Conservation (phyloP, 352 stramenopile species). For the Phytophthora ramorum region DNA sequence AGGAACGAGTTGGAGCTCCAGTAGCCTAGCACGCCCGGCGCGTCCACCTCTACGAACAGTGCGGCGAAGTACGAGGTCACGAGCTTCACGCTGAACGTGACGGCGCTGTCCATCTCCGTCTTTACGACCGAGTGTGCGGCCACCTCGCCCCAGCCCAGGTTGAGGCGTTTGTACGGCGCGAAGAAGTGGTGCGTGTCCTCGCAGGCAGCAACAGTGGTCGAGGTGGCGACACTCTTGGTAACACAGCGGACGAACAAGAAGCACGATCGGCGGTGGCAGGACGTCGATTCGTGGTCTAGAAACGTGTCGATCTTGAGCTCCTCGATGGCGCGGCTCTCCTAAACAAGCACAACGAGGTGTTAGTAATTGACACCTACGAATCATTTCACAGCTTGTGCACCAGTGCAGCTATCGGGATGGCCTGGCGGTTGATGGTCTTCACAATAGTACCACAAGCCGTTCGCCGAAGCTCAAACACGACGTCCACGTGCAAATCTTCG, state of each 20-base stretch:
- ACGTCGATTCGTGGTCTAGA: conserved; percentile 40
- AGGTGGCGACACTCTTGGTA: conserved; percentile 11
- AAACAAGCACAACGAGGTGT: conserved; percentile 4
- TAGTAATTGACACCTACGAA: conserved; percentile 1
- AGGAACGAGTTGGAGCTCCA: conserved; percentile 83
- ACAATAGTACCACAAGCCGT: conserved; percentile 50
- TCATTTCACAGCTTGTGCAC: conserved; percentile 28
- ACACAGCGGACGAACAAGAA: conserved; percentile 59
- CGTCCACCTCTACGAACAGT: conserved; percentile 82
- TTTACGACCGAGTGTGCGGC: conserved; percentile 25
- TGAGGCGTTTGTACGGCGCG: conserved; percentile 68
- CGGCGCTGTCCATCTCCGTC: conserved; percentile 3
- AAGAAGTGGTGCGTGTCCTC: conserved; percentile 75
- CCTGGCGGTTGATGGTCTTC: conserved; percentile 40
- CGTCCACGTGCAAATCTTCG: conserved; percentile 34
- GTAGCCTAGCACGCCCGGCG: conserved; percentile 49
- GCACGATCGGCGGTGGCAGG: conserved; percentile 56
- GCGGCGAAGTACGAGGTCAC: conserved; percentile 59
- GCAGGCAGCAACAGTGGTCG: conserved; percentile 23
- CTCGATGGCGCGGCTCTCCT: conserved; percentile 51
- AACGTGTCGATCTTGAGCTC: conserved; percentile 39
- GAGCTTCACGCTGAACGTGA: conserved; percentile 56
- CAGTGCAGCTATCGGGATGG: conserved; percentile 37
- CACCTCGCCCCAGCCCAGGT: conserved; percentile 47
- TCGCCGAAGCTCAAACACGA: conserved; percentile 56